Conservation (phyloP, 2,329 filamentous ascomycete species). For the Penicillium nordicum region DNA sequence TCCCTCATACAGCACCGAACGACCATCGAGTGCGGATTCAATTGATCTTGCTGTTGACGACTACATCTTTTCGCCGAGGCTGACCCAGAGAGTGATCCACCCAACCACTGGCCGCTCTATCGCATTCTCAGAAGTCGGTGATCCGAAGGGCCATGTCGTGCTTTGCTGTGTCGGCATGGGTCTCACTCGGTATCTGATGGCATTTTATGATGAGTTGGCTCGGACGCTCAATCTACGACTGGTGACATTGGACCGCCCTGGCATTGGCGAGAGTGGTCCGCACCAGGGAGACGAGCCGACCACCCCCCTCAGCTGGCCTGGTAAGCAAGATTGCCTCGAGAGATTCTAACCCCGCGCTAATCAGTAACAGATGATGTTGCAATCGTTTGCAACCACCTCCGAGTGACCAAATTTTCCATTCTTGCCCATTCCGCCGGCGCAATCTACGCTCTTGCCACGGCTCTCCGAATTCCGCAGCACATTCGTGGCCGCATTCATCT, state of each 20-base stretch:
- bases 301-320: conserved; percentile 82
- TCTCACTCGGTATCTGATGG: conserved; percentile 88
- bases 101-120: conserved; percentile 83
- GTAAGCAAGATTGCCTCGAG: background rate
- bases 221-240: conserved; percentile 81
- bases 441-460: conserved; percentile 95
- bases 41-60: conserved; percentile 83
- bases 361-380: conserved; percentile 67
- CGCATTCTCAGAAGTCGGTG: conserved; percentile 94
- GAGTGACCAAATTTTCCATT: conserved; percentile 93
- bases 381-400: conserved; percentile 85
- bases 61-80: conserved; percentile 75
- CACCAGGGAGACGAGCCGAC: conserved; percentile 72
- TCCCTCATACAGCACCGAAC: conserved; percentile 59
- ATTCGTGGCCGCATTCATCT: conserved; percentile 93
- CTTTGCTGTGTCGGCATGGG: conserved; percentile 99
- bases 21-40: conserved; percentile 76
- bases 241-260: conserved; percentile 90
- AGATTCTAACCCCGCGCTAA: background rate
- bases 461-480: conserved; percentile 91
- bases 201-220: conserved; percentile 95
- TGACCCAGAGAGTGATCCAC: conserved; percentile 85
- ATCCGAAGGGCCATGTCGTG: conserved; percentile 84
- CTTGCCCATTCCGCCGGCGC: conserved; percentile 94
- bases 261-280: conserved; percentile 85